Percentiles rank a stretch among this genome's conserved stretches.
These are phyloP conservation scores for Lactarius sp. DNA, from an alignment of 768 basidiomycete species.

Conservation along the genomic window DNA sequence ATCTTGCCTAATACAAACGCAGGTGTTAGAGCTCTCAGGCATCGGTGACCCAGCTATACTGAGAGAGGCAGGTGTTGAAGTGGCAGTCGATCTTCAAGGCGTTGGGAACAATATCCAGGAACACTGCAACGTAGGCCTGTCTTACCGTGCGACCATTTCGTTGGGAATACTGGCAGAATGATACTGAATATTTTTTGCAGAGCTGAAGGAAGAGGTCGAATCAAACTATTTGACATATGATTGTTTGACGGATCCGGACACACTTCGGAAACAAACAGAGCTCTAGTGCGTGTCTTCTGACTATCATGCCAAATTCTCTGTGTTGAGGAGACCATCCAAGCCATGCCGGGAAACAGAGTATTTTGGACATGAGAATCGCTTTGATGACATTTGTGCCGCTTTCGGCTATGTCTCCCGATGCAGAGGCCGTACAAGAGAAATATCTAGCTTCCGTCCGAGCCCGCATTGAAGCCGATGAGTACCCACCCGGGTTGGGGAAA, in stretches of 20 bases:
- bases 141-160: slow-evolving; percentile 10
- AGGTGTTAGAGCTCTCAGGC: slow-evolving; percentile 26
- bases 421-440: slow-evolving; percentile 9
- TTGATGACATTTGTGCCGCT: slow-evolving; percentile 18
- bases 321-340: not conserved
- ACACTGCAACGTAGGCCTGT: slow-evolving; percentile 2
- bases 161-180: not conserved
- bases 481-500: slow-evolving; percentile 13
- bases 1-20: not conserved
- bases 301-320: not conserved
- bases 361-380: not conserved
- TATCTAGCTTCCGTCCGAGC: slow-evolving; percentile 12
- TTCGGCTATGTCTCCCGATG: not conserved
- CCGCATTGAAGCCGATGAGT: not conserved
- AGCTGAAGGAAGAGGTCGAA: slow-evolving; percentile 16
- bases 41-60: slow-evolving; percentile 21
- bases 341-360: not conserved
- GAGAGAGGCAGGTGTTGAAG: slow-evolving; percentile 9
- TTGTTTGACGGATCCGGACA: slow-evolving; percentile 9
- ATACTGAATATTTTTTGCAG: slow-evolving; percentile 1
- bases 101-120: slow-evolving; percentile 25
- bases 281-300: slow-evolving; percentile 12
- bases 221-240: slow-evolving; percentile 14
- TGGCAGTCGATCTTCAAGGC: slow-evolving; percentile 12
- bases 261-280: slow-evolving; percentile 14